A percentile compares a stretch with the other conserved stretches of the same genome.
Conservation (phyloP, 2,329 filamentous ascomycete species). For the Aspergillus latus region DNA sequence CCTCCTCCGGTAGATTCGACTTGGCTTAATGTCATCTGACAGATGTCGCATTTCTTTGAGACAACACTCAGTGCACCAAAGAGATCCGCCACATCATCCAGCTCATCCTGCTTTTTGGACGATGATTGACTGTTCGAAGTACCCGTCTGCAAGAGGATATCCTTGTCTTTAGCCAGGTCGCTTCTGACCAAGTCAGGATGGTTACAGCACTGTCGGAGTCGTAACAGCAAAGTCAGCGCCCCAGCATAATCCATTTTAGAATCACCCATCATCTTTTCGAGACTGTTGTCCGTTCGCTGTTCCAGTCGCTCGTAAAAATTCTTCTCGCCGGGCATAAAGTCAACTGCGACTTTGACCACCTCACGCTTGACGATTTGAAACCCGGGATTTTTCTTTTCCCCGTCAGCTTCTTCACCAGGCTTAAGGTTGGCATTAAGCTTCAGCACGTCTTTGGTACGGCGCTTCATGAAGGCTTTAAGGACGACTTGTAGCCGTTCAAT, state of each 20-base stretch:
- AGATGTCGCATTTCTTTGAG: constrained; percentile 78
- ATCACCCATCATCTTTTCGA: constrained; percentile 84
- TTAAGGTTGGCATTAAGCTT: constrained; percentile 81
- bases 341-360: constrained; percentile 73
- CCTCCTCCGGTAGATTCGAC: constrained; percentile 55
- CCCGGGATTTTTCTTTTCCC: constrained; percentile 53
- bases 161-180: constrained; percentile 83
- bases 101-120: constrained; percentile 57
- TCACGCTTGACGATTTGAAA: constrained; percentile 94
- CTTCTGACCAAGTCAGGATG: constrained; percentile 85
- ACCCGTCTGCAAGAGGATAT: constrained; percentile 69
- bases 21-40: constrained; percentile 65
- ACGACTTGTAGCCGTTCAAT: constrained; percentile 83
- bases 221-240: constrained; percentile 85
- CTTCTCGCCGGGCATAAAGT: constrained; percentile 77
- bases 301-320: constrained; percentile 84
- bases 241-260: constrained; percentile 85
- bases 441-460: constrained; percentile 95
- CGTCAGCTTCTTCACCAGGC: constrained; percentile 61
- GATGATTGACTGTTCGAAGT: constrained; percentile 51
- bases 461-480: constrained; percentile 94
- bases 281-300: constrained; percentile 77
- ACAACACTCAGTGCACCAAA: constrained; percentile 80
- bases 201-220: constrained; percentile 90
- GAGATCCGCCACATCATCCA: constrained; percentile 82